Percentiles rank a stretch among this genome's conserved stretches.
Conservation (phyloP, 2,329 filamentous ascomycete species). For the Hypoxylon sp. region DNA sequence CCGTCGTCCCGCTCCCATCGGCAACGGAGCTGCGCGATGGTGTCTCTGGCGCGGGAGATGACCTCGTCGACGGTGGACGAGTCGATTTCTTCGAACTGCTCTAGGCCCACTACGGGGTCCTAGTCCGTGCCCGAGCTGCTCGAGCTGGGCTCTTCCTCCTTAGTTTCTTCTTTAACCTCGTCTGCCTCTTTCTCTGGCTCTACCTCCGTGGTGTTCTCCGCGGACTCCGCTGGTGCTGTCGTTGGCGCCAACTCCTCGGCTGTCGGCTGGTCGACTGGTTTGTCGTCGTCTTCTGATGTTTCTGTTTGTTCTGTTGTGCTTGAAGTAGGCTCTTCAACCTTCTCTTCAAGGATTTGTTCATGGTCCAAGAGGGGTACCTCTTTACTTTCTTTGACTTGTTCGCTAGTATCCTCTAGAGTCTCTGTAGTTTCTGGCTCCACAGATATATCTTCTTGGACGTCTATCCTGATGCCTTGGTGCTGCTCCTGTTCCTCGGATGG, state of each 20-base stretch:
- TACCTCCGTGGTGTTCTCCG: slow-evolving; percentile 17
- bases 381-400: slow-evolving; percentile 29
- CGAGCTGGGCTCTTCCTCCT: slow-evolving; percentile 24
- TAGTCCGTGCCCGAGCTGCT: slow-evolving; percentile 38
- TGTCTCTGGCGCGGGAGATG: slow-evolving; percentile 17
- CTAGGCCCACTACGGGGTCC: slow-evolving; percentile 34
- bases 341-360: slow-evolving; percentile 39
- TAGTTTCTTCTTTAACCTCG: not conserved
- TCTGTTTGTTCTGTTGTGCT: slow-evolving; percentile 39
- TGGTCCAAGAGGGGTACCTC: slow-evolving; percentile 36
- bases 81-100: slow-evolving; percentile 33
- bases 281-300: slow-evolving; percentile 12
- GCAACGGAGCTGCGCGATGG: slow-evolving; percentile 22
- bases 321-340: slow-evolving; percentile 39
- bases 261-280: slow-evolving; percentile 2
- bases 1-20: slow-evolving; percentile 14
- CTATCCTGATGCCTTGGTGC: slow-evolving; percentile 31
- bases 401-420: slow-evolving; percentile 25
- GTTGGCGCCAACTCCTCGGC: slow-evolving; percentile 3
- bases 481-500: slow-evolving; percentile 25
- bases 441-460: slow-evolving; percentile 34
- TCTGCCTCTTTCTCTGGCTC: slow-evolving; percentile 12
- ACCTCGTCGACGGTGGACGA: slow-evolving; percentile 15
- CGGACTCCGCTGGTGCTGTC: slow-evolving; percentile 7
- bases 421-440: slow-evolving; percentile 33